Conservation (phyloP, 1,284 basidiomycete species). For the Malassezia furfur region DNA sequence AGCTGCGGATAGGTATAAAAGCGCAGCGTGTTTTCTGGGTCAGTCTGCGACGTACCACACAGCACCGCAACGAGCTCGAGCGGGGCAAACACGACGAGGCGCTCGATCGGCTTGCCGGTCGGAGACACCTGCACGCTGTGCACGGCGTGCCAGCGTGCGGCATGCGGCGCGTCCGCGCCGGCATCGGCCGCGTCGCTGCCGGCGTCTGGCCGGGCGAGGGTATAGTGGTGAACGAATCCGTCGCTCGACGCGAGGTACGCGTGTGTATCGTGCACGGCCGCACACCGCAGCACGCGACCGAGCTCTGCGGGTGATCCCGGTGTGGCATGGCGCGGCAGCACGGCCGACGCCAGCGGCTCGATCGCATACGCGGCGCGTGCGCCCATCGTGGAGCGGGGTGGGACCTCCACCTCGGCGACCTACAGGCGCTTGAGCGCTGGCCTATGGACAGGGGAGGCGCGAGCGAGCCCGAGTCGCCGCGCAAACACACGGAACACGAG, state of each 20-base stretch:
- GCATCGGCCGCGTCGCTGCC: too few relatives aligned
- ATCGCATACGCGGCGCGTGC: conserved; percentile 1
- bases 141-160: conserved; percentile 8
- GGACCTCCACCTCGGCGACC: conserved; percentile 6
- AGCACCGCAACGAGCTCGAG: conserved; percentile 15
- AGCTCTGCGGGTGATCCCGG: conserved; percentile 5
- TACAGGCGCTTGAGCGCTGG: too few relatives aligned
- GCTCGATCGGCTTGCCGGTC: conserved; percentile 17
- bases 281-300: conserved; percentile 2
- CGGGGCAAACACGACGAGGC: conserved; percentile 11
- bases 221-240: conserved; percentile 5
- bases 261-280: background rate
- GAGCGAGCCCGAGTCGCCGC: background rate
- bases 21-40: conserved; percentile 17
- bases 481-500: background rate
- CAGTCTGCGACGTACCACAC: conserved; percentile 1
- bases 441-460: too few relatives aligned
- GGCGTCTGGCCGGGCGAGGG: background rate
- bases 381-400: background rate
- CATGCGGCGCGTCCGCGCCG: too few relatives aligned
- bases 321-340: background rate
- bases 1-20: conserved; percentile 20
- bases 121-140: conserved; percentile 4
- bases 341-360: background rate
- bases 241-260: conserved; percentile 10